phyloP scores from a whole-genome alignment of 495 filamentous ascomycete species.

The Bacidia rubella region DNA sequence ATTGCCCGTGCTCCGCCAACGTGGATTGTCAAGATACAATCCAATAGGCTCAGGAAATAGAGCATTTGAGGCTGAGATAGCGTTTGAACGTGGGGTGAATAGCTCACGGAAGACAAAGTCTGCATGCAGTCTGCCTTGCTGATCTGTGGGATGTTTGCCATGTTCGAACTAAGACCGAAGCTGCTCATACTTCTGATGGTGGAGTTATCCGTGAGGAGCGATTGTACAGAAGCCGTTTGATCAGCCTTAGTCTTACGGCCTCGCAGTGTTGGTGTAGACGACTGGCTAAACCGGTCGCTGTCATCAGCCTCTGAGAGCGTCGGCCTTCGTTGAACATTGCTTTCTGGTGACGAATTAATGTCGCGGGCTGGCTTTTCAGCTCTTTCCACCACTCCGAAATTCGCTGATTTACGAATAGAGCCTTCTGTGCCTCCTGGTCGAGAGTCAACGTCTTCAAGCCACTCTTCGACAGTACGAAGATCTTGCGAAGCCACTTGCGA shows the following conservation, averaged over 20 bases:
- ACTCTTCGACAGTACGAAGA: neutral
- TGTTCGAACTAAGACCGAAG: neutral
- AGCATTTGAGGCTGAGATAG: neutral
- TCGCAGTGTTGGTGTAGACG: neutral
- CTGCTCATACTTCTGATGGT: neutral
- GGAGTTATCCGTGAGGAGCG: neutral
- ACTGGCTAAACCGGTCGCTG: neutral
- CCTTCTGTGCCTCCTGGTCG: neutral
- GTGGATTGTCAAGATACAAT: neutral
- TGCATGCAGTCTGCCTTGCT: neutral
- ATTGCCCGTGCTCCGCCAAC: neutral
- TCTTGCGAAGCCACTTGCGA: neutral
- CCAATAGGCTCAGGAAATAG: neutral
- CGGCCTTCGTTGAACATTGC: neutral
- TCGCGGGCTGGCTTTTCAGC: neutral
- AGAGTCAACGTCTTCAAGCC: neutral
- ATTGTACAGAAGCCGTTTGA: neutral
- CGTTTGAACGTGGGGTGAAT: neutral
- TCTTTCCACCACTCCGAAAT: neutral
- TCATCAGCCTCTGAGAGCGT: neutral
- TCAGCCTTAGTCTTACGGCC: neutral
- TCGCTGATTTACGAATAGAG: neutral
- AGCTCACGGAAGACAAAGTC: neutral
- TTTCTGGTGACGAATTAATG: neutral
- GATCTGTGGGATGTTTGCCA: neutral